Conservation (phyloP, 2,329 filamentous ascomycete genomes). For the Incumbomyces delicatus region DNA sequence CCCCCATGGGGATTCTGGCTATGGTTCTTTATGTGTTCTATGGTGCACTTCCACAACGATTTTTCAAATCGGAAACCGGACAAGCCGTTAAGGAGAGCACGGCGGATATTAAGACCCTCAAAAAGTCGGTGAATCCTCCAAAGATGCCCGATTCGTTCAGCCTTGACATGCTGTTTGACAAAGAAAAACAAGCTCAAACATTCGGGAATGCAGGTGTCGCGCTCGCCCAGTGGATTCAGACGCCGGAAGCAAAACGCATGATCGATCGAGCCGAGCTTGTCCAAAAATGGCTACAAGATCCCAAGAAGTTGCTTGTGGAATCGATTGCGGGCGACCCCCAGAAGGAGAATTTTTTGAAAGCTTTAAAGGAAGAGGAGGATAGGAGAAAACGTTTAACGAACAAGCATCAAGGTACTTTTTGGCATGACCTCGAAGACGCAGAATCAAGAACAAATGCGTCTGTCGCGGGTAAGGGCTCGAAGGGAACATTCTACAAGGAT, state of each 20-base stretch:
- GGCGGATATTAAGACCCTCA: constrained; percentile 15
- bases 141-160: constrained; percentile 12
- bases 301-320: constrained; percentile 16
- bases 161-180: constrained; percentile 18
- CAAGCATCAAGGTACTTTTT: constrained; percentile 17
- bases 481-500: neutral
- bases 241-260: constrained; percentile 14
- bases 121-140: constrained; percentile 8
- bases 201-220: constrained; percentile 16
- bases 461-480: neutral
- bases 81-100: constrained; percentile 15
- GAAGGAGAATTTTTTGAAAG: constrained; percentile 15
- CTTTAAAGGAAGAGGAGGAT: constrained; percentile 15
- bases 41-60: constrained; percentile 22
- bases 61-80: constrained; percentile 21
- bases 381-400: constrained; percentile 5
- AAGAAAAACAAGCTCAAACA: constrained; percentile 16
- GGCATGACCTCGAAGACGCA: constrained; percentile 16
- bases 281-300: constrained; percentile 17
- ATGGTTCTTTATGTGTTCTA: constrained; percentile 25
- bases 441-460: constrained; percentile 8
- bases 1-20: constrained; percentile 25
- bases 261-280: constrained; percentile 18
- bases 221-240: constrained; percentile 13
- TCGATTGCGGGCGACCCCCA: constrained; percentile 12